Evolutionary conservation across 257 asterid species (phyloP), one percentile per base, ranked within the genome.

Genomic region (Parsonsia alboflavescens): DNA sequence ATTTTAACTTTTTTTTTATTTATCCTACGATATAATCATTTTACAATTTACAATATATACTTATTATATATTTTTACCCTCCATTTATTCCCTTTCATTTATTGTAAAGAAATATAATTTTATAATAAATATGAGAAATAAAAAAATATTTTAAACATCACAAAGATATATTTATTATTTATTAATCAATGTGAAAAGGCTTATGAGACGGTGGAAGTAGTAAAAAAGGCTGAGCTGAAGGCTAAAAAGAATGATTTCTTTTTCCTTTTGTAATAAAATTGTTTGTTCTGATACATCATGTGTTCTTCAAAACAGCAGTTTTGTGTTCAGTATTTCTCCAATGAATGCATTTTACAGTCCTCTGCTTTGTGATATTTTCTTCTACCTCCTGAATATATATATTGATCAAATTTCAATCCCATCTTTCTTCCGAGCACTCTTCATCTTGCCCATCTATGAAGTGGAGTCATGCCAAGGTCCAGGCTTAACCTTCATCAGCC

Each of bases 401-500:
- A 17, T n/a, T 46, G 75, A 68, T 33, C 39, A 33, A 33, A 33
- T 33, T 33, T 42, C 64, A 66, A 66, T 45, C 46, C 7, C 36
- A 22, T 57, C 28, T 63, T 70, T 39, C 62, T 24, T 22, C 33
- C 6, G 26, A 26, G 19, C 24, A 4, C 5, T 26, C 41, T 13
- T 59, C 66, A 62, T 13, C 24, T 63, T 57, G 30, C 3, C 17
- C 39, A 33, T 33, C 39, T 33, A 7, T 71, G 66, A 66, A 71
- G 3, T 39, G 54, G 39, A 11, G 39, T 53, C 24, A 72, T 4
- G 12, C 28, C 50, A 46, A n/a, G 13, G 17, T 39, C 50, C 13
- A n/a, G 39, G 39, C 39, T 33, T 33, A 33, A 33, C 11, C 72
- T 45, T 13, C 19, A 30, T 58, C 79, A n/a, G 79, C 50, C 75